Base-by-base conservation (phyloP, 1,284 basidiomycete genomes). In the Heterobasidion parviporum region DNA sequence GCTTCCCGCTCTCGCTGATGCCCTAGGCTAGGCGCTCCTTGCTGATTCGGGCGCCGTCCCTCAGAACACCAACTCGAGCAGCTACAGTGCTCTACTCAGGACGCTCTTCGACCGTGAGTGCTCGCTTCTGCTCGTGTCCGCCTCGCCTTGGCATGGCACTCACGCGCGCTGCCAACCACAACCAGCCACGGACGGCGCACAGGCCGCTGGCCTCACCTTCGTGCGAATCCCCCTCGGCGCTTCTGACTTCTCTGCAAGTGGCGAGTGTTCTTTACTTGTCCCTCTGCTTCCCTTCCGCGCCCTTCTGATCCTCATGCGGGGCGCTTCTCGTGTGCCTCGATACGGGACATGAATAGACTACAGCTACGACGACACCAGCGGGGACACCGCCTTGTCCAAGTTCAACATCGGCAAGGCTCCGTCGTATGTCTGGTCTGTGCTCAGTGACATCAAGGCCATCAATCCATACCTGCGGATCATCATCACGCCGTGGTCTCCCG, bases 191-290 rank as follows among this genome's bases (percentile, higher is more conserved):
- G 77, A 81, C 61, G 72, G 70, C 6, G 67, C 70, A 36, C 63
- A 73, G 52, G 71, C 72, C 20, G 77, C 79, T 3, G 79, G 79
- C 2, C 66, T 81, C 33, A 72, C 75, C 8, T 77, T 76, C 61
- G 63, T 81, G 47, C 74, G 80, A n/a, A 71, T 80, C n/a, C 73
- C 77, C 0, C 69, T 81, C 15, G 80, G 79, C 41, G 77, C 79
- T 7, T 69, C 75, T 18, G 79, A 81, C 64, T 79, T 81, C 62
- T 48, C 46, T 10, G 46, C 46, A 10, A 48, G 46, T 32, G 46
- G 46, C 18, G 12, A 48, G 46, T 35, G n/a, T 9, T 15, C 44
- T 15, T 43, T 35, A 33, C n/a, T 26, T 10, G 18, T 12, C 43
- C 10, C 52, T 14, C 38, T 15, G 14, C 52, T 14, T 50, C 49